phyloP scores from a whole-genome alignment of 2,329 filamentous ascomycete genomes.

The Fusarium chlamydosporum region DNA sequence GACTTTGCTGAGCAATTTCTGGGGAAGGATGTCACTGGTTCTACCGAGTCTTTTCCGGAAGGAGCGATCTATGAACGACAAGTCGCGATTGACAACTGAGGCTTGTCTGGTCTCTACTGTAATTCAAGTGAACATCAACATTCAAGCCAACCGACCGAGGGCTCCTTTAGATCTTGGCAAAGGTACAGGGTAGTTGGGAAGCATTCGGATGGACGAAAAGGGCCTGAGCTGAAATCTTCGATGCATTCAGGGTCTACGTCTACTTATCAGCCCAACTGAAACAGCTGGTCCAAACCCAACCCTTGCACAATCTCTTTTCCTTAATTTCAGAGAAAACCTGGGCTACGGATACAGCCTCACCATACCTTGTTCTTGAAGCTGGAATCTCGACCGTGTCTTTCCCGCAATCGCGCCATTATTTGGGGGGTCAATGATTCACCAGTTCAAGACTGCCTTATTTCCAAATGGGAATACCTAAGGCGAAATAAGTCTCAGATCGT shows the following conservation, averaged over 20 bases:
- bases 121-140: not conserved
- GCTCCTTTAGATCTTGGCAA: not conserved
- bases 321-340: not conserved
- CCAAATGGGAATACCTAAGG: slow-evolving; percentile 22
- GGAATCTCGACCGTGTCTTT: slow-evolving; percentile 18
- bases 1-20: slow-evolving; percentile 6
- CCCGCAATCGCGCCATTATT: slow-evolving; percentile 35
- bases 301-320: slow-evolving; percentile 24
- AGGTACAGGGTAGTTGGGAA: slow-evolving; percentile 9
- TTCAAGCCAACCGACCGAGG: not conserved
- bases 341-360: not conserved
- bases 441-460: slow-evolving; percentile 17
- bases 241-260: slow-evolving; percentile 6
- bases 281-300: slow-evolving; percentile 8
- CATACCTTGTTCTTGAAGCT: slow-evolving; percentile 2
- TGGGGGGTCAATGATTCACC: not conserved
- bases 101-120: not conserved
- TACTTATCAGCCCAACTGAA: slow-evolving; percentile 29
- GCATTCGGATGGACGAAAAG: not conserved
- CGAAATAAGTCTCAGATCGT: slow-evolving; percentile 33
- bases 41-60: slow-evolving; percentile 51
- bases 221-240: slow-evolving; percentile 4
- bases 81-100: not conserved
- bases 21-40: slow-evolving; percentile 39
- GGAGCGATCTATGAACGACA: not conserved